Base-by-base conservation (phyloP, 768 basidiomycete species). In the Holtermanniella nyarrowii region DNA sequence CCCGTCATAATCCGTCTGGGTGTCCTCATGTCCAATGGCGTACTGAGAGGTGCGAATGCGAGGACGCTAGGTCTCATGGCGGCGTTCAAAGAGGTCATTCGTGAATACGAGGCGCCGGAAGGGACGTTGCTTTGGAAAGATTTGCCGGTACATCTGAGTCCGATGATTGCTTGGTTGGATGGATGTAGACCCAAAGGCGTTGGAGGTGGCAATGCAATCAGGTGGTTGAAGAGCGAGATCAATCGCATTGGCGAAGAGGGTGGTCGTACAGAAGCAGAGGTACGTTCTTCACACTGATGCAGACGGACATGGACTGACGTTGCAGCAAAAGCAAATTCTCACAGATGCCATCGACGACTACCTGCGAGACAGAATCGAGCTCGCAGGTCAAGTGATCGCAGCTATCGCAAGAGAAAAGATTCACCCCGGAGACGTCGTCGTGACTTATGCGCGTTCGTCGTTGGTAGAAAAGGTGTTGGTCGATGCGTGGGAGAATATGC, bases 361-460 rank as follows among this genome's bases (percentile, higher is more conserved):
- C 69, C 86, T 97, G 65, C 82, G 84, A 23, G 93, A 97, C 73
- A 80, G 90, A 42, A 95, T 99, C 60, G 82, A 87, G 56, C 77
- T 87, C 42, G 95, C 95, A 2, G 93, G 86, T 72, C 81, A 90
- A 66, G 87, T 97, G 48, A 97, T 99, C 44, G 82, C 87, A 66
- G 82, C 85, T 55, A 80, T 83, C 48, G 88, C 90, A 0, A 81
- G 82, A 44, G 86, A 83, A 63, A 97, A 97, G 75, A 96, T 99
- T 65, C 87, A 88, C 60, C 82, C 95, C 58, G 88, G 86, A 5
- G 90, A 95, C 72, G 83, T 86, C 26, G 82, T 99, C 48, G 76
- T 99, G 41, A 91, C 90, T 13, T 99, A 87, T 72, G 90, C 90
- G 22, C 80, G 89, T 71, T 96, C 91, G 14, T 96, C 91, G 0